Evolutionary conservation across 768 basidiomycete species (phyloP).

Genomic region (Suillus decipiens): DNA sequence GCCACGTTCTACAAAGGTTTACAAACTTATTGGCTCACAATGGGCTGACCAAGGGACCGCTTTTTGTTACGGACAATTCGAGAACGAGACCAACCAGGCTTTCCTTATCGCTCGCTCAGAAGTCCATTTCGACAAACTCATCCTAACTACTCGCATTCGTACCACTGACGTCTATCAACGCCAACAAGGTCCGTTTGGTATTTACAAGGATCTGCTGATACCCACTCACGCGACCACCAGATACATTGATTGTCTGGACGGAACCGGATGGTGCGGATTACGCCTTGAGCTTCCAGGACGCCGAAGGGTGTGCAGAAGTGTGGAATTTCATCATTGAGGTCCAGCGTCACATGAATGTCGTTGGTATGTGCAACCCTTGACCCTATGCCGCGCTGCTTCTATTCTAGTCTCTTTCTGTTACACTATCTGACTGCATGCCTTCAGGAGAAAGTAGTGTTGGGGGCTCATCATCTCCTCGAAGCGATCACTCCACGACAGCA

Average conservation of each 20-base stretch:
- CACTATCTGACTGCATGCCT: conserved; percentile 18
- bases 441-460: conserved; percentile 49
- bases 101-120: conserved; percentile 85
- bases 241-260: conserved; percentile 99
- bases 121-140: conserved; percentile 65
- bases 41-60: conserved; percentile 99
- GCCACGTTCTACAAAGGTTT: conserved; percentile 62
- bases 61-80: conserved; percentile 89
- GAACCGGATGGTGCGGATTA: conserved; percentile 94
- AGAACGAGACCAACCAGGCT: conserved; percentile 74
- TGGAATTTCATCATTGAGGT: conserved; percentile 97
- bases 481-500: conserved; percentile 60
- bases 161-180: conserved; percentile 84
- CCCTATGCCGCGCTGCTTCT: conserved; percentile 14
- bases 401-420: conserved; percentile 17
- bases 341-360: conserved; percentile 74
- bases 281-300: conserved; percentile 95
- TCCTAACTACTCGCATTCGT: conserved; percentile 80
- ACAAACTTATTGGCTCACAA: conserved; percentile 85
- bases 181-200: conserved; percentile 67
- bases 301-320: conserved; percentile 92
- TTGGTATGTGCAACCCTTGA: conserved; percentile 48
- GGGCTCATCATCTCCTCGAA: conserved; percentile 66
- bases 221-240: conserved; percentile 43
- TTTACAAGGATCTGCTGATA: conserved; percentile 6